phyloP scores from a whole-genome alignment of 1,284 basidiomycete species.

The Rhodotorula sp. region DNA sequence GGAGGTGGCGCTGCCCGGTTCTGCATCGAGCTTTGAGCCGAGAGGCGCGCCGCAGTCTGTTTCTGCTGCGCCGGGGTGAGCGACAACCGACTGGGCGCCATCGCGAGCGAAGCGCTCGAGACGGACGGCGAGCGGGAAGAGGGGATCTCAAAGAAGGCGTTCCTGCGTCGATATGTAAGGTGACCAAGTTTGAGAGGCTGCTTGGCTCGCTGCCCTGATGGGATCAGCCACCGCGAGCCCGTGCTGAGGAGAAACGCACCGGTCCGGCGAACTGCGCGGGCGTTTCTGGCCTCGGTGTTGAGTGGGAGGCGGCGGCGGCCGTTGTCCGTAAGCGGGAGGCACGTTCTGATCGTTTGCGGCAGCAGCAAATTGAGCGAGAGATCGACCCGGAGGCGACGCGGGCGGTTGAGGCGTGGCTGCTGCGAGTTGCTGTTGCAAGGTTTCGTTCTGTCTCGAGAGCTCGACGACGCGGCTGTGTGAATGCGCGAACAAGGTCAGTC shows the following conservation, averaged over 20 bases:
- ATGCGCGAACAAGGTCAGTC: not conserved
- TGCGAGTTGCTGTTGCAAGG: slow-evolving; percentile 9
- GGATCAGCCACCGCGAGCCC: not conserved
- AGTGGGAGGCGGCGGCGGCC: not conserved
- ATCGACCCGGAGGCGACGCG: not conserved
- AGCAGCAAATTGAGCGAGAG: not conserved
- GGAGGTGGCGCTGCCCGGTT: not conserved
- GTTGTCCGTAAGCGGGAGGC: not conserved
- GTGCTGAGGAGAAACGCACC: not conserved
- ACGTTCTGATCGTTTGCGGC: not conserved
- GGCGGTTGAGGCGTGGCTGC: not conserved
- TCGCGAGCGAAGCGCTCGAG: not conserved
- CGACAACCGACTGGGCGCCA: slow-evolving; percentile 32
- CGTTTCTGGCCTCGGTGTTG: not conserved
- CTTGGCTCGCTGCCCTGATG: too few relatives aligned
- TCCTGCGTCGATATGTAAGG: not conserved
- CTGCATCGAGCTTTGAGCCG: too few relatives aligned
- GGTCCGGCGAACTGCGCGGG: not conserved
- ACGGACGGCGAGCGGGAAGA: not conserved
- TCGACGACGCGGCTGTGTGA: slow-evolving; percentile 11
- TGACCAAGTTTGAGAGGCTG: not conserved
- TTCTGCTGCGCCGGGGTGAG: slow-evolving; percentile 12
- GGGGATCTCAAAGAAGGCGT: not conserved
- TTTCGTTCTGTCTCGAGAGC: slow-evolving; percentile 7
- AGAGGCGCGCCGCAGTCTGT: not conserved